These are phyloP conservation scores for Trametopsis cervina DNA, from an alignment of 768 basidiomycete genomes.

Conservation along the genomic window DNA sequence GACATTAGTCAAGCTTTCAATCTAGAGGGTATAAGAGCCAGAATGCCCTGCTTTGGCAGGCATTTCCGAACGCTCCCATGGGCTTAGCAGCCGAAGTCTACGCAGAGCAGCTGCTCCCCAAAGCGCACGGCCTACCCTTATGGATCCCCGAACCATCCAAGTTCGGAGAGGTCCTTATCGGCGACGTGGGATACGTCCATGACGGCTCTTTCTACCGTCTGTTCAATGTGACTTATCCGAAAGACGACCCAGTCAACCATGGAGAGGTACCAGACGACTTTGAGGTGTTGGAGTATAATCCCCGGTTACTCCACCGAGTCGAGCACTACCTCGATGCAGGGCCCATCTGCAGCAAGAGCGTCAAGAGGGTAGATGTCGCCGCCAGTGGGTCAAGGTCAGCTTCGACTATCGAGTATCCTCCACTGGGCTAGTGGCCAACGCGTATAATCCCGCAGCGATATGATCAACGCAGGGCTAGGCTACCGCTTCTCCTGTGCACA, in stretches of 20 bases:
- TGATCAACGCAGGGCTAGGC: not conserved
- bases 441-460: not conserved
- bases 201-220: conserved; percentile 14
- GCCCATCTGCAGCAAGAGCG: not conserved
- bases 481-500: conserved; percentile 1
- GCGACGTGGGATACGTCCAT: conserved; percentile 15
- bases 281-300: not conserved
- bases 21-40: no score
- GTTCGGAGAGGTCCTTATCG: conserved; percentile 11
- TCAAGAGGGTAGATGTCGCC: not conserved
- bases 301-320: not conserved
- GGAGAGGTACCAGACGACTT: conserved; percentile 1
- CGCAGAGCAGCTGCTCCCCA: conserved; percentile 10
- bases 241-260: conserved; percentile 1
- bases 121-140: conserved; percentile 12
- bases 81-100: conserved; percentile 7
- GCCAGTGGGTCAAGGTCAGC: no score
- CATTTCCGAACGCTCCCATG: no score
- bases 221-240: conserved; percentile 11
- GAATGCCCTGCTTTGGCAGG: no score
- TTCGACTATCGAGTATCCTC: no score
- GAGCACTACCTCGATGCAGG: not conserved
- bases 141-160: conserved; percentile 15
- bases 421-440: not conserved
- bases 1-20: no score